A percentile compares a stretch with the other conserved stretches of the same genome.
phyloP scores from a whole-genome alignment of 2,329 filamentous ascomycete species.

The Trichoderma cornu-damae region DNA sequence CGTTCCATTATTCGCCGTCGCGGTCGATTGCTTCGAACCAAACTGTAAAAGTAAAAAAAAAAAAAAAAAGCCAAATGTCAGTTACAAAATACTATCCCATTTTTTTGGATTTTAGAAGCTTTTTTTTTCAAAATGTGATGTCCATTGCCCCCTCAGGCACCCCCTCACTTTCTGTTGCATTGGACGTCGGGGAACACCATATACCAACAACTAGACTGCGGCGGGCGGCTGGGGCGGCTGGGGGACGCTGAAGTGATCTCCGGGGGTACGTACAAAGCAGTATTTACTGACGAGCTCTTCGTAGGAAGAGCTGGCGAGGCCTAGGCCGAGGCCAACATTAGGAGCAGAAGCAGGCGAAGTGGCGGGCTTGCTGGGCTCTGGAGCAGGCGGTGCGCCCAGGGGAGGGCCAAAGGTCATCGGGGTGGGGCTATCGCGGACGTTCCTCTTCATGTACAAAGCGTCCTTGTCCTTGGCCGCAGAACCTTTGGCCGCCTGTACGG shows the following conservation, averaged over 20 bases:
- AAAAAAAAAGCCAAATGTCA: constrained; percentile 24
- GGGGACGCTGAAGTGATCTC: constrained; percentile 30
- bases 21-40: constrained; percentile 54
- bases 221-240: constrained; percentile 21
- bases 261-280: constrained; percentile 89
- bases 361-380: constrained; percentile 21
- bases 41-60: constrained; percentile 42
- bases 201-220: constrained; percentile 20
- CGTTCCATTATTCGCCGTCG: constrained; percentile 41
- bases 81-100: constrained; percentile 38
- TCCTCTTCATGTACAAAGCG: constrained; percentile 52
- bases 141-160: not conserved
- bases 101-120: constrained; percentile 17
- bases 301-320: constrained; percentile 81
- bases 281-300: constrained; percentile 98
- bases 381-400: not conserved
- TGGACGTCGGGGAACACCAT: constrained; percentile 7
- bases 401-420: constrained; percentile 18
- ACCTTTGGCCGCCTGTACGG: constrained; percentile 69
- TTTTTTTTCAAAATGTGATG: not conserved
- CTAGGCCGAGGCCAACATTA: constrained; percentile 25
- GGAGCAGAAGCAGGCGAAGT: constrained; percentile 40
- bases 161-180: constrained; percentile 1
- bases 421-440: constrained; percentile 31
- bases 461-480: constrained; percentile 54